Conservation (phyloP, 805 yeast species). For the Torulaspora indica region DNA sequence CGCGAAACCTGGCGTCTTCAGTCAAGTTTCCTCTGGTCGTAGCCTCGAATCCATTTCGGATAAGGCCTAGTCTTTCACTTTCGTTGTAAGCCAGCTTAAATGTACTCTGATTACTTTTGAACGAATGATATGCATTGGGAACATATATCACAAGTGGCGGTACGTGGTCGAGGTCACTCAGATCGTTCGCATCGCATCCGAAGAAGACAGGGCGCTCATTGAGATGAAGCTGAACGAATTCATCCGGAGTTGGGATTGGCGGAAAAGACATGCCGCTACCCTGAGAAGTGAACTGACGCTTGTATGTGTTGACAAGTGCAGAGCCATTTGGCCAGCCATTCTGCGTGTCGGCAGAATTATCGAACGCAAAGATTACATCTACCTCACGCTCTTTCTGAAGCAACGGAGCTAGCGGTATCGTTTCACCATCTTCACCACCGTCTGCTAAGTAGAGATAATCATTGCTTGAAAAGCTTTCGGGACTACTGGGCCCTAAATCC, state of each 20-base stretch:
- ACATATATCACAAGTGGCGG: slow-evolving; percentile 77
- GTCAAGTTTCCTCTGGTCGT: slow-evolving; percentile 64
- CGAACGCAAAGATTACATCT: slow-evolving; percentile 62
- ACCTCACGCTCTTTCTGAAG: slow-evolving; percentile 54
- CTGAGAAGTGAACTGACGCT: slow-evolving; percentile 51
- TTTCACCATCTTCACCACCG: slow-evolving; percentile 68
- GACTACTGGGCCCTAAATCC: slow-evolving; percentile 32
- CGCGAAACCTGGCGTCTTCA: slow-evolving; percentile 60
- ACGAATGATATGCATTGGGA: slow-evolving; percentile 68
- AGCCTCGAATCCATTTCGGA: slow-evolving; percentile 70
- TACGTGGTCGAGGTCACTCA: slow-evolving; percentile 48
- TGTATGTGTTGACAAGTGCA: slow-evolving; percentile 51
- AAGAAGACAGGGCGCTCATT: slow-evolving; percentile 72
- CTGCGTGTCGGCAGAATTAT: slow-evolving; percentile 62
- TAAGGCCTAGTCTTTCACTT: slow-evolving; percentile 53
- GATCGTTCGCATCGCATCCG: slow-evolving; percentile 68
- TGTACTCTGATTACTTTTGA: slow-evolving; percentile 67
- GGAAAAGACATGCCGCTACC: slow-evolving; percentile 68
- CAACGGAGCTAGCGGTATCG: slow-evolving; percentile 60
- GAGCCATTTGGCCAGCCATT: slow-evolving; percentile 64
- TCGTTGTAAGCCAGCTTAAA: slow-evolving; percentile 57
- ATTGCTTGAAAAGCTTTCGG: slow-evolving; percentile 38
- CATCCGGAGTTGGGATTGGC: slow-evolving; percentile 64
- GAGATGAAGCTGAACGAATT: slow-evolving; percentile 56
- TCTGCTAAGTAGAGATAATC: slow-evolving; percentile 54